Conservation (phyloP, 495 filamentous ascomycete genomes). For the Tricharina praecox region DNA sequence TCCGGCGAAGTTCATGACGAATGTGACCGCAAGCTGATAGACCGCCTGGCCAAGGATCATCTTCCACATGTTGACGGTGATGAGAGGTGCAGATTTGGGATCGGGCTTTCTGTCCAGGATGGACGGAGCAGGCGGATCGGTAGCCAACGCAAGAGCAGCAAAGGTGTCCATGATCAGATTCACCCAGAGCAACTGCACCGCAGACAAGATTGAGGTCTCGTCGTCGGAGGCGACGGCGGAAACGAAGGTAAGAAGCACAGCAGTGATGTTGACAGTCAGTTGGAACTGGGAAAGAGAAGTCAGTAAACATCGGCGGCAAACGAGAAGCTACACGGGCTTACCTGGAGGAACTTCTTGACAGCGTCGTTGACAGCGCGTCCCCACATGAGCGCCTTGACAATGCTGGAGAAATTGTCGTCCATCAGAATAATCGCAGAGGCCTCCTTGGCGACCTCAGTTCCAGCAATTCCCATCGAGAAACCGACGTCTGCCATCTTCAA, state of each 20-base stretch:
- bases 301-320: background rate
- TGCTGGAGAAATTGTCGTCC: slow-evolving; percentile 86
- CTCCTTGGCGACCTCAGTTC: slow-evolving; percentile 84
- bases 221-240: slow-evolving; percentile 51
- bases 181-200: slow-evolving; percentile 79
- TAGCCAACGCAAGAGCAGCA: slow-evolving; percentile 78
- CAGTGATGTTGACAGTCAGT: slow-evolving; percentile 81
- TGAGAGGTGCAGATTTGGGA: slow-evolving; percentile 56
- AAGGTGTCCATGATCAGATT: slow-evolving; percentile 95
- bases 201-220: slow-evolving; percentile 59
- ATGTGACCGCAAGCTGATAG: slow-evolving; percentile 63
- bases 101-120: slow-evolving; percentile 63
- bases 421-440: slow-evolving; percentile 87
- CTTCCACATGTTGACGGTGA: slow-evolving; percentile 78
- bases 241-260: slow-evolving; percentile 67
- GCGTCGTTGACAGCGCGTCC: slow-evolving; percentile 77
- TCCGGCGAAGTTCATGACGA: slow-evolving; percentile 63
- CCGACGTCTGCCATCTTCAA: slow-evolving; percentile 77
- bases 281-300: slow-evolving; percentile 52
- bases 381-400: slow-evolving; percentile 77
- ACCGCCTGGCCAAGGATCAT: slow-evolving; percentile 80
- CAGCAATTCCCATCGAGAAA: slow-evolving; percentile 81
- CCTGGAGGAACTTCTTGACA: slow-evolving; percentile 78
- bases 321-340: slow-evolving; percentile 29
- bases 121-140: slow-evolving; percentile 54